Evolutionary conservation across 768 basidiomycete species (phyloP), one percentile per base, ranked within the genome.

Genomic region (Amyloporia xantha): DNA sequence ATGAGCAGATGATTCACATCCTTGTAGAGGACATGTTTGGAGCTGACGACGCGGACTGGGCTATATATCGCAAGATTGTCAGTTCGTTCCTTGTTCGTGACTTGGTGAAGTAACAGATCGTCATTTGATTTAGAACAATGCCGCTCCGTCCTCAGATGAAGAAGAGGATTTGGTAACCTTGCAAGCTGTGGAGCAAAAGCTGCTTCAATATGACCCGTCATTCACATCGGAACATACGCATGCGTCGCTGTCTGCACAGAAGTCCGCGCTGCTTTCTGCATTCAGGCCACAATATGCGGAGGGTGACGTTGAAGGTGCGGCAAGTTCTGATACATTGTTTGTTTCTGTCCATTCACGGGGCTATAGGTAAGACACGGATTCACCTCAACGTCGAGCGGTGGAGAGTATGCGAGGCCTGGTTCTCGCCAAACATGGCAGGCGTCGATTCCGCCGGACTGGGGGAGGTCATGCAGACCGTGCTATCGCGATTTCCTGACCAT

Each of bases 61-160:
- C 86, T 0, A 92, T 98, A 50, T 98, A 98, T 62, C 89, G 95
- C 55, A 93, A 97, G 68, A 93, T 99, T 51, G 94, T 94, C 62
- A 54, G 79, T 65, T 9, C 2, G 9, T 37, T 15, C 1, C 23
- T 4, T 47, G 15, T 11, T 10, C 41, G 23, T 3, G 4, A 6
- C 15, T 10, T 33, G n/a, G n/a, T 56, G 30, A 53, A 11, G 19
- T n/a, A 3, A 1, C 25, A 24, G 6, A 7, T 7, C 19, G 4
- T 36, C 11, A 38, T 24, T 15, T 54, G 4, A 47, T 17, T 12
- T 52, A 90, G 87, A 89, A 89, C 60, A 79, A 75, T 3, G 74
- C 81, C 3, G 72, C 73, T 1, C 74, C 70, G 10, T 87, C 93
- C 12, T 92, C 90, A 0, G 88, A 93, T 53, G 95, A 98, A 67